These are phyloP conservation scores for Hypoxylon intermedium DNA, from an alignment of 495 filamentous ascomycete species.

Conservation along the genomic window DNA sequence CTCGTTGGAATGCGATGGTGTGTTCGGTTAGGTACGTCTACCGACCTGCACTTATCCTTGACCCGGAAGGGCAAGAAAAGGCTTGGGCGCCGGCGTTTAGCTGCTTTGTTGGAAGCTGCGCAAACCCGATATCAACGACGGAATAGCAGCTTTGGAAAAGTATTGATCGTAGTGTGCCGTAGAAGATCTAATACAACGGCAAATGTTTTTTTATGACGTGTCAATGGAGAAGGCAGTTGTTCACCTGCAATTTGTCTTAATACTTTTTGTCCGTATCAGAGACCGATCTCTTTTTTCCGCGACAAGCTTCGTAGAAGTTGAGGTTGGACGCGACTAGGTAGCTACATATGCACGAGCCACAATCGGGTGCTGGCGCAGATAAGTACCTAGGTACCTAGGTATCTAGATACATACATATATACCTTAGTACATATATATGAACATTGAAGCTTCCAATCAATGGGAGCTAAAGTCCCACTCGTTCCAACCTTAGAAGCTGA, in stretches of 20 bases:
- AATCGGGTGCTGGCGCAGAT: not conserved
- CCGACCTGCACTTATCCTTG: conserved; percentile 27
- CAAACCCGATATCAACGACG: conserved; percentile 15
- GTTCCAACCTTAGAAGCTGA: no score
- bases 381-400: not conserved
- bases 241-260: conserved; percentile 10
- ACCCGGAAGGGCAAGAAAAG: conserved; percentile 17
- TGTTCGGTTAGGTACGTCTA: conserved; percentile 9
- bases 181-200: not conserved
- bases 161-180: not conserved
- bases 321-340: conserved; percentile 29
- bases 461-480: no score
- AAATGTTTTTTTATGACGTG: not conserved
- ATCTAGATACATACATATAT: conserved; percentile 3
- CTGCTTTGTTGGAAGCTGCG: conserved; percentile 7
- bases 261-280: conserved; percentile 12
- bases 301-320: conserved; percentile 32
- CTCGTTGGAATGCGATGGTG: conserved; percentile 30
- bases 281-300: conserved; percentile 32
- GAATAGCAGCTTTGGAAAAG: not conserved
- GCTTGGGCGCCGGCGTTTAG: conserved; percentile 17
- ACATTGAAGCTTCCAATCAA: no score
- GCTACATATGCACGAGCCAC: conserved; percentile 6
- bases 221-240: not conserved
- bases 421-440: no score